These are phyloP conservation scores for Lachnellula subtilissima DNA, from an alignment of 2,329 filamentous ascomycete species.

Conservation along the genomic window DNA sequence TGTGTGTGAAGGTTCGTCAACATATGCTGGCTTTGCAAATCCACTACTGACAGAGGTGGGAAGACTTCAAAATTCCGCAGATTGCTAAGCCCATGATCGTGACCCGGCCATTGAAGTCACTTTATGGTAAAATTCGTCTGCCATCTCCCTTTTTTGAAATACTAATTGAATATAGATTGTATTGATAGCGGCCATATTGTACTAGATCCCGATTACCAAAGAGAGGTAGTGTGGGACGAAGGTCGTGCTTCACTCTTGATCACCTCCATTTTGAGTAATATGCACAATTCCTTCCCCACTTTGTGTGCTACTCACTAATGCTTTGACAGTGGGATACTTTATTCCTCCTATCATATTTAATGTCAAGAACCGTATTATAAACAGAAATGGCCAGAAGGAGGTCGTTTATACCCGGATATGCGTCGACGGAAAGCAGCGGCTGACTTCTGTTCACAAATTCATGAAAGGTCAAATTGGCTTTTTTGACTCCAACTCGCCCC, in stretches of 20 bases:
- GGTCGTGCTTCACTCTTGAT: conserved; percentile 28
- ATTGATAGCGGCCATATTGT: conserved; percentile 34
- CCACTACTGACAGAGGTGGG: conserved; percentile 1
- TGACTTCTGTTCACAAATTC: conserved; percentile 42
- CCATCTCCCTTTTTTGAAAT: conserved; percentile 7
- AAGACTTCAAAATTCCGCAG: conserved; percentile 29
- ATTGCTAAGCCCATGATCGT: conserved; percentile 24
- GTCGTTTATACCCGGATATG: conserved; percentile 33
- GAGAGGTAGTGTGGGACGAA: conserved; percentile 43
- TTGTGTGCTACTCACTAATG: conserved; percentile 7
- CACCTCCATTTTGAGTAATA: conserved; percentile 28
- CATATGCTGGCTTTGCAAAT: not conserved
- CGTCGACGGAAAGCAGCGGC: conserved; percentile 45
- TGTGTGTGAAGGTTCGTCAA: conserved; percentile 23
- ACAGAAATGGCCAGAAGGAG: conserved; percentile 12
- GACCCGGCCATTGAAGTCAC: conserved; percentile 19
- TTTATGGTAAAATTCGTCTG: conserved; percentile 16
- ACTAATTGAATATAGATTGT: conserved; percentile 18
- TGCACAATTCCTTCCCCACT: not conserved
- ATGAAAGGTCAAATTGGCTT: conserved; percentile 41
- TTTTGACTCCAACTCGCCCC: conserved; percentile 34
- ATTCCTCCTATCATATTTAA: conserved; percentile 46
- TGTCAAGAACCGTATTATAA: conserved; percentile 17
- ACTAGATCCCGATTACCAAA: conserved; percentile 42
- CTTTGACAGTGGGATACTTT: conserved; percentile 31